Conservation (phyloP, 441 rosid species). For the Metrosideros polymorpha region DNA sequence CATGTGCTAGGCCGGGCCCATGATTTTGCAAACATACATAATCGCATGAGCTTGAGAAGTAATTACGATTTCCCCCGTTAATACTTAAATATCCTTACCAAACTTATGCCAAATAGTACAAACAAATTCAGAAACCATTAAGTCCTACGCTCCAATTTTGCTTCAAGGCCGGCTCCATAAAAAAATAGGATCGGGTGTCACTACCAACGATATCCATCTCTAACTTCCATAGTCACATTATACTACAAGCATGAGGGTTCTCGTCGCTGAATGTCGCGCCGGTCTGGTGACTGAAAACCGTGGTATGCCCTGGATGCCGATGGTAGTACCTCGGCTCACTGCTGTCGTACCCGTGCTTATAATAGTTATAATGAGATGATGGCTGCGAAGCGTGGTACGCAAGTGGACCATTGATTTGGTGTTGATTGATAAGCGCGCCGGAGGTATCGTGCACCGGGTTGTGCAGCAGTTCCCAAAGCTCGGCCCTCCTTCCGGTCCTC, state of each 20-base stretch:
- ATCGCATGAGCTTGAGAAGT: not conserved
- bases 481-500: constrained; percentile 64
- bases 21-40: not conserved
- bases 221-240: constrained; percentile 34
- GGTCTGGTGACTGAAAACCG: constrained; percentile 42
- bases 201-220: not conserved
- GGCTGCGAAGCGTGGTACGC: constrained; percentile 44
- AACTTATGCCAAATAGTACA: not conserved
- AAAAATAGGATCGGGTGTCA: not conserved
- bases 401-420: constrained; percentile 49
- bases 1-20: not conserved
- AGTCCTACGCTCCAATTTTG: not conserved
- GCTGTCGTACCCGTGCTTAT: constrained; percentile 71
- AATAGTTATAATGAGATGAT: constrained; percentile 63
- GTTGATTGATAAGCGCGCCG: constrained; percentile 28
- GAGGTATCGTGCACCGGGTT: constrained; percentile 30
- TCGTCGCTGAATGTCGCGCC: constrained; percentile 70
- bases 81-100: not conserved
- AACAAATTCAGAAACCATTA: not conserved
- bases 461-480: constrained; percentile 72
- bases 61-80: not conserved
- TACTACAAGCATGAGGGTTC: constrained; percentile 67
- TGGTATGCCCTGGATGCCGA: constrained; percentile 34
- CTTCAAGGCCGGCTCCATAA: not conserved
- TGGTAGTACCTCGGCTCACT: constrained; percentile 23